Conservation (phyloP, 768 basidiomycete species). For the Rhizopogon salebrosus region DNA sequence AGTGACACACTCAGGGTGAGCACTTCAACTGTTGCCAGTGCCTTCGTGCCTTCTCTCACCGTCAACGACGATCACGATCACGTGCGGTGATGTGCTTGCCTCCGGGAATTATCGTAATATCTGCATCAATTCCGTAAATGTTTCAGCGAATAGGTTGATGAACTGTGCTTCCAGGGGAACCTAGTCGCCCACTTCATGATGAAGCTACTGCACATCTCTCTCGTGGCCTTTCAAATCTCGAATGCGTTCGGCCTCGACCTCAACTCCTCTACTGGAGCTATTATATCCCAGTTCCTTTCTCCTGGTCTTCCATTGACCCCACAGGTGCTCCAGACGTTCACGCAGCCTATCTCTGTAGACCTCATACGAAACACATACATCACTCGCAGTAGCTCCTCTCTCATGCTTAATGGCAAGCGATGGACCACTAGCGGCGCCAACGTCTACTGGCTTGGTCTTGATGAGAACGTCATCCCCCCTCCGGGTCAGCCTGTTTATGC, state of each 20-base stretch:
- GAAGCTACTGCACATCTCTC: neutral
- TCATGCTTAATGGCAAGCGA: conserved; percentile 1
- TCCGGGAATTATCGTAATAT: neutral
- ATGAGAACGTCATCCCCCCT: conserved; percentile 24
- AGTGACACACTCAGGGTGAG: no score
- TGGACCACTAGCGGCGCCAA: conserved; percentile 15
- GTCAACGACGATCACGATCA: neutral
- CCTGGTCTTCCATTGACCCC: neutral
- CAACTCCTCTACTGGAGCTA: neutral
- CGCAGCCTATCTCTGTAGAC: neutral
- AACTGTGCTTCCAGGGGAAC: neutral
- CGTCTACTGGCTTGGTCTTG: conserved; percentile 29
- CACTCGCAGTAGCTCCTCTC: conserved; percentile 1
- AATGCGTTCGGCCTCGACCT: neutral
- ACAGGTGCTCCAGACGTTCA: neutral
- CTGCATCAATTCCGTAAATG: neutral
- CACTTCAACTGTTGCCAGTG: no score
- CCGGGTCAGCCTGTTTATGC: conserved; percentile 1
- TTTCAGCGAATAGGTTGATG: no score
- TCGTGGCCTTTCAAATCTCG: neutral
- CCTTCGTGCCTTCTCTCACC: no score
- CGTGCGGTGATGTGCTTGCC: neutral
- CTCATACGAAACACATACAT: neutral
- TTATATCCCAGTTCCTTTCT: neutral
- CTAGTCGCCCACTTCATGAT: neutral